Evolutionary conservation across 192 early-diverging fungal genomes (phyloP), one percentile per base, ranked within the genome.

Genomic region (Backusella liffmaniae): DNA sequence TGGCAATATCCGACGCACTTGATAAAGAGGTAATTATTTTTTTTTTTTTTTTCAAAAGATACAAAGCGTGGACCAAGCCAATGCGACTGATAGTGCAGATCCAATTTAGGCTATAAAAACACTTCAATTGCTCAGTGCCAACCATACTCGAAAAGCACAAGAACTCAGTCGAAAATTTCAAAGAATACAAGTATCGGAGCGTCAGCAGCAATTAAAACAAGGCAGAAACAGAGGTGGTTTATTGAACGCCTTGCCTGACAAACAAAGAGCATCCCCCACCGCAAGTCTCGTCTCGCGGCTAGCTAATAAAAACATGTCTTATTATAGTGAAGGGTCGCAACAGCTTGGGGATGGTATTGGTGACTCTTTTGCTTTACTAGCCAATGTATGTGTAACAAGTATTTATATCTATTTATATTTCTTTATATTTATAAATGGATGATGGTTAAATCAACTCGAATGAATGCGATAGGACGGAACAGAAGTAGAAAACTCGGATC

Each of bases 61-160:
- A 62, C 21, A 29, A 7, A 62, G 9, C 26, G 32, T 32, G 2
- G 32, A 32, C 32, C 32, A 32, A 32, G 32, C 53, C 53, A 62
- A 62, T 62, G 56, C 56, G 56, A 62, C 56, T 62, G 56, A 62
- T 62, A 62, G 56, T 29, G 9, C 21, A 62, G 56, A 59, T 37
- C 16, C 44, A 56, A 39, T 46, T 70, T 79, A 92, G 79, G 91
- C 92, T 16, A 78, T 85, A 5, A 88, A 83, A 72, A 92, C 92
- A 4, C 84, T 95, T 4, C 87, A 87, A 53, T 70, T 95, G 8
- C 84, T 94, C 66, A 89, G 87, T 8, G 80, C 87, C 0, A 92
- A 86, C 56, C 94, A 95, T 80, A 88, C 84, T 21, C 81, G 91
- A 15, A 84, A 89, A 74, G 92, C 85, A 16, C 90, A 89, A 75